These are phyloP conservation scores for Agaricus subrufescens DNA, from an alignment of 768 basidiomycete genomes.

Conservation along the genomic window DNA sequence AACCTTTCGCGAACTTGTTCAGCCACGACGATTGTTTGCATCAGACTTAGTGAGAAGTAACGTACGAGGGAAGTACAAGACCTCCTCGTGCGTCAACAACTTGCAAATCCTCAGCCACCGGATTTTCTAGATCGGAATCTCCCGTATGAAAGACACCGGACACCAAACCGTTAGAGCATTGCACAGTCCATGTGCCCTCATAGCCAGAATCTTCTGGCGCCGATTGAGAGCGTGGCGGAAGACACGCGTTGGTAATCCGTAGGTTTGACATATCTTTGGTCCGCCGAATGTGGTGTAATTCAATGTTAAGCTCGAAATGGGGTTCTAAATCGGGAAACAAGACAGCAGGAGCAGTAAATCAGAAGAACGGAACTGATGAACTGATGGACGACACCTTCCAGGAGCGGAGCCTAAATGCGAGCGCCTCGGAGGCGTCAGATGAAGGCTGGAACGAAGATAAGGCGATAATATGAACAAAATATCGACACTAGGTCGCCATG, in stretches of 20 bases:
- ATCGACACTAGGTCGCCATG: not conserved
- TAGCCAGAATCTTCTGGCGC: not conserved
- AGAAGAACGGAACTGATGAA: not conserved
- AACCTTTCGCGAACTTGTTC: conserved; percentile 22
- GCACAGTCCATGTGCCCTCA: conserved; percentile 16
- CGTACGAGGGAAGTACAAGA: conserved; percentile 31
- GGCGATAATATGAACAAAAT: not conserved
- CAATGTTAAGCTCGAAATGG: too few species aligned
- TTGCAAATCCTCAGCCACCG: conserved; percentile 4
- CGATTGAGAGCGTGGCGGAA: conserved; percentile 11
- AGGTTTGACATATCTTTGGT: conserved; percentile 5
- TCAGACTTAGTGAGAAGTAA: not conserved
- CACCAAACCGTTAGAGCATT: conserved; percentile 17
- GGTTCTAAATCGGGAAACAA: not conserved
- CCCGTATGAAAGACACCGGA: conserved; percentile 10
- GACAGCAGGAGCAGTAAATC: not conserved
- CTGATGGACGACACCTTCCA: too few species aligned
- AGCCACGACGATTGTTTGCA: conserved; percentile 2
- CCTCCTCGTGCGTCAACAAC: conserved; percentile 23
- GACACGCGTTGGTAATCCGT: conserved; percentile 14
- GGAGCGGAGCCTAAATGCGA: too few species aligned
- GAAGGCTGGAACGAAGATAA: too few species aligned
- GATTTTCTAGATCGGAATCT: not conserved
- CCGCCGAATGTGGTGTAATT: not conserved
- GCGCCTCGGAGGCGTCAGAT: too few species aligned